These are phyloP conservation scores for Herpetospermum pedunculosum DNA, from an alignment of 306 rosid genomes.

Conservation along the genomic window DNA sequence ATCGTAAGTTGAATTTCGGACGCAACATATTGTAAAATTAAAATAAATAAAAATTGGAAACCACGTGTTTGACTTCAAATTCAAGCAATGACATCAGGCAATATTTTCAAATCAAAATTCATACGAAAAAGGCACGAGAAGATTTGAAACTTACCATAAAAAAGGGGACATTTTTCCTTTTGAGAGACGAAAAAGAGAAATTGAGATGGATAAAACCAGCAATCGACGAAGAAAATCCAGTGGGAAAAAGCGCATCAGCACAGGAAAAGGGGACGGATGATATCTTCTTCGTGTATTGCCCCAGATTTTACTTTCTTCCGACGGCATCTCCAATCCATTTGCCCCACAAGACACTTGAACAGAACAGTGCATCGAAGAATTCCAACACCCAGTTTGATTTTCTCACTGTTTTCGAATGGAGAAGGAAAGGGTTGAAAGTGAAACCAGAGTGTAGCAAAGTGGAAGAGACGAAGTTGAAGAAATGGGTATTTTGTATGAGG, in stretches of 20 bases:
- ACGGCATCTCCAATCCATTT: slow-evolving; percentile 3
- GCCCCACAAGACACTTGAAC: neutral
- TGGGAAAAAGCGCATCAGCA: neutral
- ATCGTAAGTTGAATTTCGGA: no score
- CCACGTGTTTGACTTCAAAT: no score
- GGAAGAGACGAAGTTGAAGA: neutral
- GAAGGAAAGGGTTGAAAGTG: slow-evolving; percentile 8
- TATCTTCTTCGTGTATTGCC: neutral
- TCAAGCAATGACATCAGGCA: no score
- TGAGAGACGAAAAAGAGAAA: neutral
- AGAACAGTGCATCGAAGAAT: neutral
- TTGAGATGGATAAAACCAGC: neutral
- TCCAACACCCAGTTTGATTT: neutral
- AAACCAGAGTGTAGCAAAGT: neutral
- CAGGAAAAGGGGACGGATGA: neutral
- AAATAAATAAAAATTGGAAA: no score
- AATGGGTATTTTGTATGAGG: slow-evolving; percentile 39
- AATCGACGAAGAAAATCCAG: neutral
- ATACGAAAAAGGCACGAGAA: slow-evolving; percentile 3
- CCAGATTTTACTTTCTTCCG: neutral
- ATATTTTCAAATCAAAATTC: no score
- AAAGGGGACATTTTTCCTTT: no score
- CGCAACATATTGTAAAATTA: no score
- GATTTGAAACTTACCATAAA: neutral
- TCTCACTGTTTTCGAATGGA: neutral